Evolutionary conservation across 2,329 filamentous ascomycete genomes (phyloP), one percentile per base, ranked within the genome.

Genomic region (Aureobasidium sp.): DNA sequence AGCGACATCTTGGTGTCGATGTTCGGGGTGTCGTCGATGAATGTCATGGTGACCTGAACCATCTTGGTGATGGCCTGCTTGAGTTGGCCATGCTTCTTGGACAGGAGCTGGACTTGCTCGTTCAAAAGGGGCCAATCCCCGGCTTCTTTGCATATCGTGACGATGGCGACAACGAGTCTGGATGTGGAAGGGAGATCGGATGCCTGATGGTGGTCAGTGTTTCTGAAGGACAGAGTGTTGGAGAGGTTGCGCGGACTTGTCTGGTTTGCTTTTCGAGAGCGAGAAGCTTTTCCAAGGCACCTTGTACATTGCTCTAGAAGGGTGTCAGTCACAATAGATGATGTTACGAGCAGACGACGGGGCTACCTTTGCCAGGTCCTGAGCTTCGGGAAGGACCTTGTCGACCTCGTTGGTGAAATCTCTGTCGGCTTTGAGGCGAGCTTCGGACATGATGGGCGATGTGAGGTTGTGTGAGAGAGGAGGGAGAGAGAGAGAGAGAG

Each of bases 71-170:
- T 93, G 66, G 93, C 93, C 74, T 97, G 93, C 74, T 98, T 98
- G 68, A 98, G 90, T 77, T 98, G 93, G 64, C 90, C 88, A 86
- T 98, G 93, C 78, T 98, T 98, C 84, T 98, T 98, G 60, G 93
- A 97, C 55, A 98, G 79, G 59, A 96, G 79, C 64, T 95, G 79
- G 58, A 95, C 88, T 74, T 98, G 93, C 74, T 98, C 93, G 69
- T 95, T 97, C 73, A 98, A 80, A 65, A 96, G 75, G 70, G 83
- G 84, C 93, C 93, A 98, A 70, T 98, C 90, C 61, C 85, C 85
- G 17, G 87, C 84, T 70, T 95, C 79, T 74, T 96, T 97, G 76
- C 89, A 91, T 76, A 97, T 83, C 67, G 88, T 95, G 69, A 95
- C 88, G 69, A 98, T 93, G 58, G 84, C 78, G 66, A 95, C 77